Percentiles rank a stretch among this genome's conserved stretches.
Evolutionary conservation across 2,329 filamentous ascomycete genomes (phyloP).

Genomic region (Paracorniculantispora psalliotae): DNA sequence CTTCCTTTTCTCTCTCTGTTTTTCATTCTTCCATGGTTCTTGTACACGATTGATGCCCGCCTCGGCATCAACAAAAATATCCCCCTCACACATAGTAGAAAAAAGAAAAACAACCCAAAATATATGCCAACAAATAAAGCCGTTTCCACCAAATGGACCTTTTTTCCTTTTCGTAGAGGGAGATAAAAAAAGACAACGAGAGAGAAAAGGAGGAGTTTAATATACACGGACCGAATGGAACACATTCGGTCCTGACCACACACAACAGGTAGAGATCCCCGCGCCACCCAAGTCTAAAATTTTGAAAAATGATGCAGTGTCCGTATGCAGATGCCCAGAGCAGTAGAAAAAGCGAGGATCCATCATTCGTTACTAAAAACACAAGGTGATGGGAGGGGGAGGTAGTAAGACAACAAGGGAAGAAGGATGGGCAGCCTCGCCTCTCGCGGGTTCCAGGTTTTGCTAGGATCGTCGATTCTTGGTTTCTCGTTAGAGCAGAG

Average conservation of each 20-base stretch:
- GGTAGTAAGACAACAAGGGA: slow-evolving; percentile 10
- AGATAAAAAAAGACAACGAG: neutral
- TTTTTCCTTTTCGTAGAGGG: neutral
- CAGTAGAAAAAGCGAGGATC: slow-evolving; percentile 6
- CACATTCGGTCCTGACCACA: neutral
- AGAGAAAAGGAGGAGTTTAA: slow-evolving; percentile 11
- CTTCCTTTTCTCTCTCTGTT: neutral
- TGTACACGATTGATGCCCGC: slow-evolving; percentile 7
- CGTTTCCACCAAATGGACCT: neutral
- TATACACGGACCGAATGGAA: slow-evolving; percentile 13
- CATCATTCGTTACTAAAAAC: slow-evolving; percentile 12
- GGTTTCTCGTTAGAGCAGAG: neutral
- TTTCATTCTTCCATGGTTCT: neutral
- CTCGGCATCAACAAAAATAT: neutral
- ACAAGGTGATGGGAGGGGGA: slow-evolving; percentile 5
- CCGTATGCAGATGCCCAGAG: slow-evolving; percentile 5
- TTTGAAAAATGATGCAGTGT: slow-evolving; percentile 6
- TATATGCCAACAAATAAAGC: slow-evolving; percentile 9
- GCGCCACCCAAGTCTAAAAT: slow-evolving; percentile 11
- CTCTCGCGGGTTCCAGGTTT: neutral
- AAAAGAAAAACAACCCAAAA: neutral
- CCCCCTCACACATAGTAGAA: neutral
- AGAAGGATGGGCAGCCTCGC: neutral
- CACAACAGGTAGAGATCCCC: neutral
- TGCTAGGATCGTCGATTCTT: neutral